Conservation (phyloP, 2,329 filamentous ascomycete species). For the Penicillium sumatraense region DNA sequence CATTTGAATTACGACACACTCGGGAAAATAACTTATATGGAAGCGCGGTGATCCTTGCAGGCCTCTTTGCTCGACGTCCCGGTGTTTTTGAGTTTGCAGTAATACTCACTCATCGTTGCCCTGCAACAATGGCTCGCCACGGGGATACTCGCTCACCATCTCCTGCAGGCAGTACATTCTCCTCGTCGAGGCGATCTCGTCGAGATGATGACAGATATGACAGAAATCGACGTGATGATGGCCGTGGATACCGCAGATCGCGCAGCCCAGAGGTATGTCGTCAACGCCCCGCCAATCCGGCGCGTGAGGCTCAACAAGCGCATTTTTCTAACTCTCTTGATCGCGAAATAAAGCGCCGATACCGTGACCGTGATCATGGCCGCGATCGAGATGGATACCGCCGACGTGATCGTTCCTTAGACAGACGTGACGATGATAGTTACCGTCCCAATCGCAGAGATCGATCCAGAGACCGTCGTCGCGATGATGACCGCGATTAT, state of each 20-base stretch:
- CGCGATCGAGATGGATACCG: constrained; percentile 65
- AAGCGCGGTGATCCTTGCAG: constrained; percentile 30
- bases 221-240: constrained; percentile 57
- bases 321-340: not conserved
- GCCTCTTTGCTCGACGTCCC: constrained; percentile 22
- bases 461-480: constrained; percentile 65
- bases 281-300: not conserved
- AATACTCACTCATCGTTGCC: constrained; percentile 58
- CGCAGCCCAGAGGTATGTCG: constrained; percentile 54
- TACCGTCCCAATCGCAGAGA: constrained; percentile 67
- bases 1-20: no score
- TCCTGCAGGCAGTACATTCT: constrained; percentile 84
- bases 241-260: constrained; percentile 51
- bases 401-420: constrained; percentile 71
- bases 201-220: constrained; percentile 60
- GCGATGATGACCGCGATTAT: constrained; percentile 62
- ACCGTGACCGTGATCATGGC: constrained; percentile 55
- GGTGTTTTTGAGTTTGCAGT: constrained; percentile 43
- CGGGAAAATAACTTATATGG: constrained; percentile 23
- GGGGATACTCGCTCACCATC: constrained; percentile 82
- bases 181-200: constrained; percentile 68
- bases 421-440: constrained; percentile 60
- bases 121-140: constrained; percentile 63
- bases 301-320: not conserved
- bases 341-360: constrained; percentile 54